Conservation (phyloP, 306 rosid genomes). For the Vicia faba region DNA sequence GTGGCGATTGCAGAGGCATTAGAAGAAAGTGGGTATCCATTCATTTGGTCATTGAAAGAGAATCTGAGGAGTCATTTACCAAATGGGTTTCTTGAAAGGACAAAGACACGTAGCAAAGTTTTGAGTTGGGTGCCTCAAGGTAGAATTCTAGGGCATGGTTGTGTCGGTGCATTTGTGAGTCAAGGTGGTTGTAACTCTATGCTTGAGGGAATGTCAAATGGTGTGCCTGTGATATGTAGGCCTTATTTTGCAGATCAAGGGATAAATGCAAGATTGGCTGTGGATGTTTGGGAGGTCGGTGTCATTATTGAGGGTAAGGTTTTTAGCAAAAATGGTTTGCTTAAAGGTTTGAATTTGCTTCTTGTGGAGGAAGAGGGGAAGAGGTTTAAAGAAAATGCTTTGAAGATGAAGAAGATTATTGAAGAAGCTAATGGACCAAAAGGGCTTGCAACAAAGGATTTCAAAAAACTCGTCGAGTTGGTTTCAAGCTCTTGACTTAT, state of each 20-base stretch:
- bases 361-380: too few relatives aligned
- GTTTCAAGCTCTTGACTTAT: background rate
- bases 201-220: too few relatives aligned
- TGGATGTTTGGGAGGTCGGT: conserved; percentile 1
- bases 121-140: too few relatives aligned
- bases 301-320: too few relatives aligned
- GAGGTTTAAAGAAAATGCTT: too few relatives aligned
- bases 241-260: background rate
- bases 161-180: too few relatives aligned
- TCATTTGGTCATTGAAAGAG: background rate
- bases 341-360: too few relatives aligned
- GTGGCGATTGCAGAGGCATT: background rate
- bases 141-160: too few relatives aligned
- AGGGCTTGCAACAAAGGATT: background rate
- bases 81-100: background rate
- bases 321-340: too few relatives aligned
- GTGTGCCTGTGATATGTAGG: background rate
- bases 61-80: background rate
- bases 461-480: background rate
- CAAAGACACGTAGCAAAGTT: background rate
- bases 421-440: background rate
- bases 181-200: background rate
- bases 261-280: background rate
- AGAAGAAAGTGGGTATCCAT: background rate
- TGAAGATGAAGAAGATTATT: background rate